Evolutionary conservation across 805 yeast genomes (phyloP).

Genomic region (Yamadazyma akitaensis): DNA sequence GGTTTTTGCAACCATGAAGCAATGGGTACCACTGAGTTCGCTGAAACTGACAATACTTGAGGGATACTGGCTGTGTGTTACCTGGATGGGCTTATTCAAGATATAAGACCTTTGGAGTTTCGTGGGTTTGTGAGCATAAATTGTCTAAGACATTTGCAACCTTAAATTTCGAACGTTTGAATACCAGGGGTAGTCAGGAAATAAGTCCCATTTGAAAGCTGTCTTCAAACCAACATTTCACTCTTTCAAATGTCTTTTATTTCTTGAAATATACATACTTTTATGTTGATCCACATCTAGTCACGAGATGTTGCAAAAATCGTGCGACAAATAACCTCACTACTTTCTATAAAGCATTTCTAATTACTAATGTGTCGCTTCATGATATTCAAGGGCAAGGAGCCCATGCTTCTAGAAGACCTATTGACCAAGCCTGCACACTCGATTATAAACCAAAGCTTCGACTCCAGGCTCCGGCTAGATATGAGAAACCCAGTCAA

Average conservation of each 20-base stretch:
- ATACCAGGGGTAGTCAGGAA: no score
- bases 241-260: neutral
- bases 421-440: slow-evolving; percentile 93
- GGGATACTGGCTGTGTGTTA: no score
- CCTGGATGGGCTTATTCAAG: no score
- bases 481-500: slow-evolving; percentile 91
- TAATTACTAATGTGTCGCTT: slow-evolving; percentile 77
- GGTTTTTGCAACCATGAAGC: slow-evolving; percentile 51
- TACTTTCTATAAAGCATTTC: neutral
- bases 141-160: slow-evolving; percentile 16
- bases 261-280: neutral
- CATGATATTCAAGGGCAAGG: slow-evolving; percentile 86
- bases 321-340: neutral
- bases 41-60: no score
- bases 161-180: slow-evolving; percentile 14
- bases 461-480: slow-evolving; percentile 81
- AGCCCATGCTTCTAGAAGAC: slow-evolving; percentile 81
- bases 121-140: no score
- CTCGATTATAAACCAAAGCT: slow-evolving; percentile 93
- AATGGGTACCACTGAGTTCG: slow-evolving; percentile 32
- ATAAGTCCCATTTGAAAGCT: no score
- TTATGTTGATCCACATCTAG: neutral
- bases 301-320: neutral
- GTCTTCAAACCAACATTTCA: neutral
- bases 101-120: no score